Percentiles rank a stretch among this genome's conserved stretches.
These are phyloP conservation scores for Diplogelasinospora grovesii DNA, from an alignment of 495 filamentous ascomycete species.

Conservation along the genomic window DNA sequence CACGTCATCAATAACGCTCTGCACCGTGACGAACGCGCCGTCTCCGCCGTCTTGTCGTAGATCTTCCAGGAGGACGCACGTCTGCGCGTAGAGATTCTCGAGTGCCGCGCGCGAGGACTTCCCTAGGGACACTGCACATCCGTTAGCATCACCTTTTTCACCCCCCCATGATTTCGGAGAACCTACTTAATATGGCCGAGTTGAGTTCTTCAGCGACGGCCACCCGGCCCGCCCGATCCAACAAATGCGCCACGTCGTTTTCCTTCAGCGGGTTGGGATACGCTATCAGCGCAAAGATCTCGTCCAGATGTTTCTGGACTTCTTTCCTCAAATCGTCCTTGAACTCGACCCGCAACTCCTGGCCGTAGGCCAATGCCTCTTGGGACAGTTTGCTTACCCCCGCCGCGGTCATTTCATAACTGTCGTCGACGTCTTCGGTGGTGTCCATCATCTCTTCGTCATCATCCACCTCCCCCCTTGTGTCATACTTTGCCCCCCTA, in stretches of 20 bases:
- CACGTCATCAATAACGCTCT: conserved; percentile 51
- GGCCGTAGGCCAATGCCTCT: conserved; percentile 74
- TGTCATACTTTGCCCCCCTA: neutral
- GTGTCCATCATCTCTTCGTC: conserved; percentile 68
- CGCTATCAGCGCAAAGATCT: conserved; percentile 84
- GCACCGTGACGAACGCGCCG: conserved; percentile 82
- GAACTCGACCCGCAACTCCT: conserved; percentile 70
- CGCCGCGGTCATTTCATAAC: conserved; percentile 36
- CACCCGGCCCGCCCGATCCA: conserved; percentile 68
- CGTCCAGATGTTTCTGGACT: conserved; percentile 66
- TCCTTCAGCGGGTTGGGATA: conserved; percentile 73
- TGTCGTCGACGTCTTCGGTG: conserved; percentile 36
- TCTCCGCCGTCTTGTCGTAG: conserved; percentile 76
- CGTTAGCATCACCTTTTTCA: conserved; percentile 17
- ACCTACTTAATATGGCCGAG: conserved; percentile 82
- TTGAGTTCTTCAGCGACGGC: conserved; percentile 91
- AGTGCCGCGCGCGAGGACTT: conserved; percentile 83
- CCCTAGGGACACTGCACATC: conserved; percentile 68
- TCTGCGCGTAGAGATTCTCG: conserved; percentile 82
- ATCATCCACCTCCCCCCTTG: conserved; percentile 40
- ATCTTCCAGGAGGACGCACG: conserved; percentile 74
- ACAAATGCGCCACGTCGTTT: conserved; percentile 67
- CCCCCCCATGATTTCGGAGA: no score
- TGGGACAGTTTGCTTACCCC: conserved; percentile 50
- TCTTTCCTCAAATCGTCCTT: conserved; percentile 58